These are phyloP conservation scores for Cephaloascus albidus DNA, from an alignment of 805 yeast species.

Conservation along the genomic window DNA sequence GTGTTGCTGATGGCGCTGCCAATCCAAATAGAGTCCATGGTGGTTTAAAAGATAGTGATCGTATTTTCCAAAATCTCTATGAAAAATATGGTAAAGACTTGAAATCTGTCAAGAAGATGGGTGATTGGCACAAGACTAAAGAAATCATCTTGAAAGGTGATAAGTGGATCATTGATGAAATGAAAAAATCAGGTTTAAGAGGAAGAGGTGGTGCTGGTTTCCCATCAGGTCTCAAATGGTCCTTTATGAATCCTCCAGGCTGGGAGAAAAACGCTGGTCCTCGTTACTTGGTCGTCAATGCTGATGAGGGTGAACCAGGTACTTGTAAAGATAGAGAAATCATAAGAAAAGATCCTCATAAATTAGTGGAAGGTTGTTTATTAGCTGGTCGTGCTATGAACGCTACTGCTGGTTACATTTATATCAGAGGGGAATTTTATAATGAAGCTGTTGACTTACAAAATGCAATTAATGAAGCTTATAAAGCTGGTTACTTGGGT, in stretches of 20 bases:
- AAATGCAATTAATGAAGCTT: slow-evolving; percentile 81
- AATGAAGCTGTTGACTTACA: slow-evolving; percentile 71
- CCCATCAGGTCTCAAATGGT: slow-evolving; percentile 88
- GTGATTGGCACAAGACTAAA: slow-evolving; percentile 90
- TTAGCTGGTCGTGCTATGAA: slow-evolving; percentile 89
- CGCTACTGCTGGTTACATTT: slow-evolving; percentile 87
- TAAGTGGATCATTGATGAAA: slow-evolving; percentile 83
- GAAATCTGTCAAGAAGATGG: slow-evolving; percentile 67
- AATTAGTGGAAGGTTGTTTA: slow-evolving; percentile 85
- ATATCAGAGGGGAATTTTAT: slow-evolving; percentile 86
- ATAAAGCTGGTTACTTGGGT: slow-evolving; percentile 71
- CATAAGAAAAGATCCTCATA: slow-evolving; percentile 86
- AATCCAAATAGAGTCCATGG: slow-evolving; percentile 53
- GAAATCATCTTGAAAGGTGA: slow-evolving; percentile 79
- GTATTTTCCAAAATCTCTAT: slow-evolving; percentile 81
- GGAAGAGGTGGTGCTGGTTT: slow-evolving; percentile 95
- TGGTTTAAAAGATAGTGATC: slow-evolving; percentile 72
- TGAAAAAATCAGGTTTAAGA: slow-evolving; percentile 75
- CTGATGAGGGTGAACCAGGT: slow-evolving; percentile 94
- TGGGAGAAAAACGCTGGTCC: slow-evolving; percentile 92
- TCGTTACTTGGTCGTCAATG: slow-evolving; percentile 80
- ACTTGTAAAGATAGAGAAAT: slow-evolving; percentile 91
- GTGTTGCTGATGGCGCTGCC: slow-evolving; percentile 36
- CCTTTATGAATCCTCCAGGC: slow-evolving; percentile 92
- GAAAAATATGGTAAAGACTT: slow-evolving; percentile 68